Conservation (phyloP, 805 yeast species). For the Kurtzmaniella fragi region DNA sequence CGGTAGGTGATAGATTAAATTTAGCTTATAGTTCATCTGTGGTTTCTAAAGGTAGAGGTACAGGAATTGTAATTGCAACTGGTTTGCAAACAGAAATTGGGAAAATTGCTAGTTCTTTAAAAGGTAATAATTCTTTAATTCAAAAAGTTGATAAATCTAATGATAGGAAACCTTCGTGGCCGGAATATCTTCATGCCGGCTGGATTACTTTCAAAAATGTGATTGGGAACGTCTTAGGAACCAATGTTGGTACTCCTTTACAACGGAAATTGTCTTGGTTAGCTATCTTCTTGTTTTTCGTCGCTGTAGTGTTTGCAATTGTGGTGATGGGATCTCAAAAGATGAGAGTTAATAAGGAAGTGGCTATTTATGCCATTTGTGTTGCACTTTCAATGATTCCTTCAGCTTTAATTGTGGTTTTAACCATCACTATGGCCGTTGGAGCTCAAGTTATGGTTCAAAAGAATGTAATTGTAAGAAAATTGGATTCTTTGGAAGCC, state of each 20-base stretch:
- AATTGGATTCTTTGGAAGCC: slow-evolving; percentile 73
- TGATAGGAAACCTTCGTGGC: slow-evolving; percentile 36
- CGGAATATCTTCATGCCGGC: slow-evolving; percentile 44
- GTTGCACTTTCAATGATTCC: slow-evolving; percentile 81
- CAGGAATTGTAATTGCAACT: slow-evolving; percentile 63
- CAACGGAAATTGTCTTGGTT: slow-evolving; percentile 71
- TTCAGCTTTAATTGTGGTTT: slow-evolving; percentile 71
- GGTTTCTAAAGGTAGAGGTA: slow-evolving; percentile 71
- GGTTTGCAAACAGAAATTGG: slow-evolving; percentile 74
- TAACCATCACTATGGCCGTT: slow-evolving; percentile 83
- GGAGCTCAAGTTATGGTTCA: slow-evolving; percentile 72
- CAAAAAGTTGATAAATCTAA: slow-evolving; percentile 35
- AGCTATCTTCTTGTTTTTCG: slow-evolving; percentile 63
- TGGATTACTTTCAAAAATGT: slow-evolving; percentile 47
- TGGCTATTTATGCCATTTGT: slow-evolving; percentile 85
- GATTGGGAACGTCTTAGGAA: slow-evolving; percentile 68
- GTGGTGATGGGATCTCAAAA: slow-evolving; percentile 83
- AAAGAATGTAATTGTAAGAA: slow-evolving; percentile 68
- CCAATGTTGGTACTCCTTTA: slow-evolving; percentile 76
- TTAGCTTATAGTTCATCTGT: slow-evolving; percentile 67
- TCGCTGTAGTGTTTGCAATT: slow-evolving; percentile 83
- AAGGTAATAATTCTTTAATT: slow-evolving; percentile 33
- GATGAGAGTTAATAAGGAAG: slow-evolving; percentile 69
- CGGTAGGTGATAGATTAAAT: slow-evolving; percentile 71
- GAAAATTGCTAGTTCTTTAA: slow-evolving; percentile 55